Base-by-base conservation (phyloP, 1,284 basidiomycete species). In the Apiotrichum montevideense region DNA sequence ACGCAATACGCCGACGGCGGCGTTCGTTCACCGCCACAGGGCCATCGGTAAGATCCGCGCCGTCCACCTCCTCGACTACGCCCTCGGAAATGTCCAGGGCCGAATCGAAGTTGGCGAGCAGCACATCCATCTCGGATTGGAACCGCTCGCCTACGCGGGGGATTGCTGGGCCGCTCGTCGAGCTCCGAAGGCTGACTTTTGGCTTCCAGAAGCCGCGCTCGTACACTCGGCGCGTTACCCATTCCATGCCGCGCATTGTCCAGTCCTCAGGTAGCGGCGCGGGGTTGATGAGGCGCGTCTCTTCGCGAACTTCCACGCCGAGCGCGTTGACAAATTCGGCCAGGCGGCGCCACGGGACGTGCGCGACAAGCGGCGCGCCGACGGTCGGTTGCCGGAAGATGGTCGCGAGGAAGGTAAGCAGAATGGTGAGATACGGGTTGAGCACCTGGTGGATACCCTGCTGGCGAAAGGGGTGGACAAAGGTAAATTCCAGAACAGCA, bases 181-280 rank as follows among this genome's bases (percentile, higher is more conserved):
- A 73, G 3, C 66, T 61, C 8, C 73, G 60, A 10, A 61, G 54
- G 32, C 60, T 61, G 39, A 51, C 46, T 62, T 88, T 77, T 35
- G 66, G 55, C 56, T 79, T 80, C 94, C 93, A 98, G 75, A 87
- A 98, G 0, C 93, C 92, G 46, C 88, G 83, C 71, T 93, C 90
- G 72, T 87, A 96, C 1, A 96, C 85, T 56, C 85, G 84, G 59
- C 90, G 82, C 6, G 89, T 87, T 1, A 90, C 86, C 95, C 95
- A 98, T 62, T 91, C 89, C 84, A 94, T 88, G 3, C 96, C 96
- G 35, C 94, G 83, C 59, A 98, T 76, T 66, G 89, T 90, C 91
- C 93, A 97, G 72, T 98, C 96, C 73, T 98, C 96, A 0, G 89
- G 84, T 3, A 98, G 78, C 0, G 92, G 88, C 10, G 69, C 54